Conservation (phyloP, 306 rosid genomes). For the Cucumis hystrix region DNA sequence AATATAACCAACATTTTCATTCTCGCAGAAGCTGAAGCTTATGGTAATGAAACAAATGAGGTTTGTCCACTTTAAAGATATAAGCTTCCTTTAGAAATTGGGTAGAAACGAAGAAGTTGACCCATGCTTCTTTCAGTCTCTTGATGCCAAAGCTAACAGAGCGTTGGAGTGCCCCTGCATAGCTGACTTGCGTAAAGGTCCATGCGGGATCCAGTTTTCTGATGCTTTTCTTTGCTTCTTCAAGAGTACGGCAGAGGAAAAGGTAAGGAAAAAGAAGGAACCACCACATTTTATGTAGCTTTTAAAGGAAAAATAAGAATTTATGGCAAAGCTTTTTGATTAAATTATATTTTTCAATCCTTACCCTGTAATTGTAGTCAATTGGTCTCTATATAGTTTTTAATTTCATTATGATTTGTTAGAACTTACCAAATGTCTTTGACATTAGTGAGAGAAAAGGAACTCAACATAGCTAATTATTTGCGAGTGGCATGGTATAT, state of each 20-base stretch:
- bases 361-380: neutral
- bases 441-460: neutral
- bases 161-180: conserved; percentile 93
- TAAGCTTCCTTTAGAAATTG: conserved; percentile 3
- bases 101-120: neutral
- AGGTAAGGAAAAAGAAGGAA: conserved; percentile 30
- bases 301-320: neutral
- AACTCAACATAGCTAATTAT: neutral
- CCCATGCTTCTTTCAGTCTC: conserved; percentile 46
- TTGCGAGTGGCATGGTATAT: neutral
- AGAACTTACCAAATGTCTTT: neutral
- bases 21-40: conserved; percentile 74
- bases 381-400: neutral
- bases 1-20: conserved; percentile 6
- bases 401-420: neutral
- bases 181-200: conserved; percentile 69
- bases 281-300: neutral
- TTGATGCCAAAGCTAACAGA: conserved; percentile 72
- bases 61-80: conserved; percentile 25
- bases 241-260: conserved; percentile 77
- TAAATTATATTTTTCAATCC: neutral
- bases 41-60: conserved; percentile 54
- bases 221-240: conserved; percentile 80
- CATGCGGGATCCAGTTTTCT: conserved; percentile 71
- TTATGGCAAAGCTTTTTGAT: neutral